Percentiles rank a stretch among this genome's conserved stretches.
Evolutionary conservation across 495 filamentous ascomycete genomes (phyloP).

Genomic region (Hypoxylon cercidicola): DNA sequence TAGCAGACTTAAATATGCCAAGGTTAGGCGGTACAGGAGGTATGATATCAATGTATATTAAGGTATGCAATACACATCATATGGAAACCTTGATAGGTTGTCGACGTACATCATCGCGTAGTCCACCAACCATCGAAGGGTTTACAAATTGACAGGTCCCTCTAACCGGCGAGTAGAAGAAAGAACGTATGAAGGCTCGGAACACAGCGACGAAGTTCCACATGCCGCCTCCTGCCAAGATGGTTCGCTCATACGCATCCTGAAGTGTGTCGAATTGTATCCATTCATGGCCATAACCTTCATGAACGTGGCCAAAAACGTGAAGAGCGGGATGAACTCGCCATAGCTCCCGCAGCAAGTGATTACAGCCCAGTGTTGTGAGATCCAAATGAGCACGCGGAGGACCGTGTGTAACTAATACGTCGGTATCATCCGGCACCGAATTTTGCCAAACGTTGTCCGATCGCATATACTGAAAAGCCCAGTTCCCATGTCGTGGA

Average conservation of each 20-base stretch:
- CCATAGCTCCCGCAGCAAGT: conserved; percentile 74
- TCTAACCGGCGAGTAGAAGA: background rate
- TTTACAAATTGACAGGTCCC: conserved; percentile 19
- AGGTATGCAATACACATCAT: conserved; percentile 23
- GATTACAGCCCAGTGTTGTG: conserved; percentile 67
- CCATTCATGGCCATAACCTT: conserved; percentile 55
- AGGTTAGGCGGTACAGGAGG: too few species aligned
- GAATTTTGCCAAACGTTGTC: conserved; percentile 37
- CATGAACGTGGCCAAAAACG: conserved; percentile 82
- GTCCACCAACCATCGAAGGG: conserved; percentile 16
- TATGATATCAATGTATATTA: too few species aligned
- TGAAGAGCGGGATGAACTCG: conserved; percentile 73
- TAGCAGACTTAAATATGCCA: too few species aligned
- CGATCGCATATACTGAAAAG: conserved; percentile 41
- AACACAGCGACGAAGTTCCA: conserved; percentile 32
- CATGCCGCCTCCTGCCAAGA: conserved; percentile 35
- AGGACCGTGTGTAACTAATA: conserved; percentile 79
- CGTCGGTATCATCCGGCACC: conserved; percentile 70
- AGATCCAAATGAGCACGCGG: conserved; percentile 73
- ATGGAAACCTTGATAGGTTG: conserved; percentile 17
- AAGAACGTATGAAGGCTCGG: background rate
- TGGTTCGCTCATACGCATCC: conserved; percentile 30
- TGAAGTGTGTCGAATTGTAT: conserved; percentile 39
- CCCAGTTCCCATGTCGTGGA: conserved; percentile 45
- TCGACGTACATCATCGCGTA: conserved; percentile 16